A percentile compares a stretch with the other conserved stretches of the same genome.
These are phyloP conservation scores for Chrysopogon serrulatus DNA, from an alignment of 176 grass and related monocot species.

Conservation along the genomic window DNA sequence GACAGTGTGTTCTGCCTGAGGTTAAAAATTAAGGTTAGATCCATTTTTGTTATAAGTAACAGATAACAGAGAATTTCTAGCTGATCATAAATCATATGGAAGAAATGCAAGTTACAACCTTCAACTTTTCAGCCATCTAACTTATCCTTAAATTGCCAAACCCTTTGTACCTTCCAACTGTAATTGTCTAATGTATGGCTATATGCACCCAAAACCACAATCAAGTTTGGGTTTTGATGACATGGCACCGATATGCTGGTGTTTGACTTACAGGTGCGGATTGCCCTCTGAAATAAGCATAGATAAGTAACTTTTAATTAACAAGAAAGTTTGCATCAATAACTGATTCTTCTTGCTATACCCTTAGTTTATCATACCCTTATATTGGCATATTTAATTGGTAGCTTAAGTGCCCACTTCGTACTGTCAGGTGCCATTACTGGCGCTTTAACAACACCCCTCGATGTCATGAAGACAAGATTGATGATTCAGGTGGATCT, in stretches of 20 bases:
- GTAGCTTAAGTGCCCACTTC: neutral
- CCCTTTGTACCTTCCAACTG: neutral
- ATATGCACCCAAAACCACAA: neutral
- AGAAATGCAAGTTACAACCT: neutral
- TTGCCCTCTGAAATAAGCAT: neutral
- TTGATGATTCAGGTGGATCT: slow-evolving; percentile 81
- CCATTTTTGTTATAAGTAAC: neutral
- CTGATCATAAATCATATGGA: neutral
- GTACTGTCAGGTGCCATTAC: slow-evolving; percentile 61
- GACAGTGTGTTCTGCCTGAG: neutral
- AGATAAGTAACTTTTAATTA: neutral
- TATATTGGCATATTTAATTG: neutral
- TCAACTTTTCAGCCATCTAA: neutral
- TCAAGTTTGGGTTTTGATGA: neutral
- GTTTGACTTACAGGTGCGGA: neutral
- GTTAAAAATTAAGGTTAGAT: neutral
- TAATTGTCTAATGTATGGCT: neutral
- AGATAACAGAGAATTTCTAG: neutral
- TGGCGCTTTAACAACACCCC: slow-evolving; percentile 76
- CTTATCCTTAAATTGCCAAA: neutral
- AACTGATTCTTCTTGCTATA: neutral
- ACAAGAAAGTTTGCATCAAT: neutral
- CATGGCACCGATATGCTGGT: neutral
- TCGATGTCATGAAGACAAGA: slow-evolving; percentile 91
- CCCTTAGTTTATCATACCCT: neutral